Evolutionary conservation across 371 early-diverging fungal species (phyloP), one percentile per base, ranked within the genome.

Genomic region (Blastocladiella emersonii): DNA sequence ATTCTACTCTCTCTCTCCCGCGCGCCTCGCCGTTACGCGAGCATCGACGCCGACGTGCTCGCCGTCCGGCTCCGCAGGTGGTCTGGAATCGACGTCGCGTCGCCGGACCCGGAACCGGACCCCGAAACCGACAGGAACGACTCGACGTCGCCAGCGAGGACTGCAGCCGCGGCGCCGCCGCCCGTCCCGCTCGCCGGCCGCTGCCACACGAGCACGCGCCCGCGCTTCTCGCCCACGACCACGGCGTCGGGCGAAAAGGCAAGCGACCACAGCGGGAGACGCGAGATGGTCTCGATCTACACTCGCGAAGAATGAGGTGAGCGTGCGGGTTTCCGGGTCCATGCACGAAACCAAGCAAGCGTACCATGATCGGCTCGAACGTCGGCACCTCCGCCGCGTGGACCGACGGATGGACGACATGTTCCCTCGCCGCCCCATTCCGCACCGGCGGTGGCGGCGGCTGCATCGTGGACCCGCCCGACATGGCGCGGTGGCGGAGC

Each of bases 331-430:
- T 1, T 23, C n/a, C 8, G 48, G n/a, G n/a, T 6, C 1, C 8
- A 0, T 1, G 6, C 19, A 25, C 10, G 19, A n/a, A 48, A 35
- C 39, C 34, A 62, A 32, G 3, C 13, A 19, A 27, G 32, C 59
- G 37, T 7, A 59, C 59, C 59, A 59, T 59, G 44, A 59, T 43
- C 3, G 59, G 59, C 59, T 59, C 59, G 15, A 59, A 25, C 30
- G 15, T 25, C 27, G 37, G 59, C 32, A 37, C 34, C 32, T 59
- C 59, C 15, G 10, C 13, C 30, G 37, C 43, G 3, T n/a, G 27
- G 12, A 43, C 1, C 25, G 44, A 12, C 3, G 59, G 59, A 34
- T 59, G 59, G 4, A 59, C 12, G 8, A 27, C 15, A 25, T 25
- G 32, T 39, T 59, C 41, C 37, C 30, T n/a, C 32, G 12, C 21